These are phyloP conservation scores for Fraxinus dipetala DNA, from an alignment of 305 asterid species.

Conservation along the genomic window DNA sequence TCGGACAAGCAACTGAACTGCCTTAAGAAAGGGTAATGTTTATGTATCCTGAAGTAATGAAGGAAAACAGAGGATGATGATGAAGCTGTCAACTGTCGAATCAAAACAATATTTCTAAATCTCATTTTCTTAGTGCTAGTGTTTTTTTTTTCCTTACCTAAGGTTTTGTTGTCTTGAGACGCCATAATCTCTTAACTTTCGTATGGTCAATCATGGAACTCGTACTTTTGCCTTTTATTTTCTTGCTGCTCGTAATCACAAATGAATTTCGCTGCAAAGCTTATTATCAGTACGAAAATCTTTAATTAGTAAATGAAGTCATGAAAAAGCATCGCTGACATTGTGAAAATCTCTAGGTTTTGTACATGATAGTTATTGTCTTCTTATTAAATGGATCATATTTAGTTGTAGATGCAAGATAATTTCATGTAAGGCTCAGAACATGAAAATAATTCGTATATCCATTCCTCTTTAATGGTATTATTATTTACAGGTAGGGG, in stretches of 20 bases:
- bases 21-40: background rate
- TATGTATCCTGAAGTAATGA: background rate
- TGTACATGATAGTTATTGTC: background rate
- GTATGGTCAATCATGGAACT: background rate
- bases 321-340: background rate
- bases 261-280: background rate
- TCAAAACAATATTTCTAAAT: background rate
- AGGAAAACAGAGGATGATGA: background rate
- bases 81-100: background rate
- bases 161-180: background rate
- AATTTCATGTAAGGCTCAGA: background rate
- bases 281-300: background rate
- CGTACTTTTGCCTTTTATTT: background rate
- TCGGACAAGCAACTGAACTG: background rate
- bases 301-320: background rate
- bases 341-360: background rate
- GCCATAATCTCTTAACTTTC: background rate
- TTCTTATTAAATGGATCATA: background rate
- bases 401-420: background rate
- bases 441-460: background rate
- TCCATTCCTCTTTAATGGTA: background rate
- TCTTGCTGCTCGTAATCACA: background rate
- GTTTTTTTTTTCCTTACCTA: background rate
- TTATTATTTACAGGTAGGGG: slow-evolving; percentile 53
- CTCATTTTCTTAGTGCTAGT: background rate